These are phyloP conservation scores for Cephalotrichum gorgonifer DNA, from an alignment of 2,329 filamentous ascomycete species.

Conservation along the genomic window DNA sequence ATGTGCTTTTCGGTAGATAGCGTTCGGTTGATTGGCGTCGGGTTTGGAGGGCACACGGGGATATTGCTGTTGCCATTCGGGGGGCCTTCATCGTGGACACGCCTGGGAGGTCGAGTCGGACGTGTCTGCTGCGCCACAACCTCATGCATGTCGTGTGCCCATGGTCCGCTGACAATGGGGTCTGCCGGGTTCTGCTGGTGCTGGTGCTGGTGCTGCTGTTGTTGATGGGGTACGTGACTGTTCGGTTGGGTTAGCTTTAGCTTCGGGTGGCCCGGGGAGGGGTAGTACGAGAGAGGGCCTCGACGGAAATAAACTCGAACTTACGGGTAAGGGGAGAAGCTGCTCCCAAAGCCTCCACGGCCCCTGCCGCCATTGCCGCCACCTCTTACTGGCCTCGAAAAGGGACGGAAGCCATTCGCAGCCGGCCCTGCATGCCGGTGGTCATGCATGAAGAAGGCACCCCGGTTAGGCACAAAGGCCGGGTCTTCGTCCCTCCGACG, in stretches of 20 bases:
- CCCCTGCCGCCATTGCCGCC: conserved; percentile 51
- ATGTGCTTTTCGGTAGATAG: conserved; percentile 78
- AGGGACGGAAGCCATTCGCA: conserved; percentile 67
- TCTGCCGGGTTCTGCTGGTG: conserved; percentile 35
- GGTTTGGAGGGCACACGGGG: conserved; percentile 46
- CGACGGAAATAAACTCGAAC: conserved; percentile 27
- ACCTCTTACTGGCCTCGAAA: conserved; percentile 52
- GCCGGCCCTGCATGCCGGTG: conserved; percentile 70
- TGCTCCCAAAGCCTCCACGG: conserved; percentile 46
- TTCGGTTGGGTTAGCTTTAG: conserved; percentile 13
- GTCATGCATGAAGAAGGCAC: conserved; percentile 96
- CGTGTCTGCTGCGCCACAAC: conserved; percentile 38
- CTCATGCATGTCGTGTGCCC: conserved; percentile 95
- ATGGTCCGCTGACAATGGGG: conserved; percentile 61
- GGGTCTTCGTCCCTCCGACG: conserved; percentile 82
- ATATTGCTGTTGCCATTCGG: conserved; percentile 45
- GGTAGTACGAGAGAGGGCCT: neutral
- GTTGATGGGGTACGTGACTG: conserved; percentile 22
- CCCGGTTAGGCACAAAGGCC: conserved; percentile 86
- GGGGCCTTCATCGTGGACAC: conserved; percentile 30
- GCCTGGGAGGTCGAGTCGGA: conserved; percentile 30
- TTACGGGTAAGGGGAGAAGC: conserved; percentile 54
- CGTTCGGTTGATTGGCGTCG: conserved; percentile 58
- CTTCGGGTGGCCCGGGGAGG: neutral
- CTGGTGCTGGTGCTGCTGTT: neutral